phyloP scores from a whole-genome alignment of 768 basidiomycete genomes.

The Podaxis sp. region DNA sequence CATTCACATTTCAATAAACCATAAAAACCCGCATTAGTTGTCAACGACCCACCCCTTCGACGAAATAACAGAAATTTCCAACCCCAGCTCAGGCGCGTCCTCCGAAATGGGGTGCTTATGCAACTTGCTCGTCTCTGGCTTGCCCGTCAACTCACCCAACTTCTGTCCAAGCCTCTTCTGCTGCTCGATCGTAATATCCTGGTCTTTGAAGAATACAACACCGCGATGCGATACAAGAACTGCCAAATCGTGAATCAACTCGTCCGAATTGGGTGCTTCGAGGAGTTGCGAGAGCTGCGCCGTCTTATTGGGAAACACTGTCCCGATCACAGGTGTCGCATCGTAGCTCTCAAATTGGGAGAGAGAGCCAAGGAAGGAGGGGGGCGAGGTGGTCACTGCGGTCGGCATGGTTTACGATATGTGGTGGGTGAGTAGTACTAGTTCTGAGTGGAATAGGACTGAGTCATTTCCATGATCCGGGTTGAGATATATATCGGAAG shows the following conservation, averaged over 20 bases:
- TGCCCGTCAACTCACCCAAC: constrained; percentile 49
- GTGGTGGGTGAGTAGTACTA: too few relatives aligned
- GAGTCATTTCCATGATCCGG: not conserved
- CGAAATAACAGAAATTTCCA: constrained; percentile 54
- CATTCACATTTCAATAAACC: not conserved
- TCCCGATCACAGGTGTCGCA: constrained; percentile 58
- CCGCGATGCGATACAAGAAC: constrained; percentile 54
- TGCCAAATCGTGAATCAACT: constrained; percentile 54
- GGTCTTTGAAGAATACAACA: constrained; percentile 64
- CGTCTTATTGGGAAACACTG: constrained; percentile 43
- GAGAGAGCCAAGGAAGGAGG: constrained; percentile 36
- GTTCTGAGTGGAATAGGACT: not conserved
- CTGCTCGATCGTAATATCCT: constrained; percentile 48
- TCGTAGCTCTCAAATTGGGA: constrained; percentile 34
- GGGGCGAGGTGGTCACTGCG: not conserved
- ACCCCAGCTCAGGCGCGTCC: constrained; percentile 46
- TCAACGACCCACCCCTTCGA: constrained; percentile 34
- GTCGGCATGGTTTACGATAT: not conserved
- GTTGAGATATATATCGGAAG: not conserved
- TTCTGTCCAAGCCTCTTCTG: constrained; percentile 50
- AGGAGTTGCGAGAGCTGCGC: constrained; percentile 50
- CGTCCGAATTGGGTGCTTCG: constrained; percentile 44
- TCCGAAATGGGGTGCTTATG: constrained; percentile 60
- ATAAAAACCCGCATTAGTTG: not conserved
- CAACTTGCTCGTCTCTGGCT: constrained; percentile 45